Evolutionary conservation across 345 rosid genomes (phyloP).

Genomic region (Hibiscus syriacus): DNA sequence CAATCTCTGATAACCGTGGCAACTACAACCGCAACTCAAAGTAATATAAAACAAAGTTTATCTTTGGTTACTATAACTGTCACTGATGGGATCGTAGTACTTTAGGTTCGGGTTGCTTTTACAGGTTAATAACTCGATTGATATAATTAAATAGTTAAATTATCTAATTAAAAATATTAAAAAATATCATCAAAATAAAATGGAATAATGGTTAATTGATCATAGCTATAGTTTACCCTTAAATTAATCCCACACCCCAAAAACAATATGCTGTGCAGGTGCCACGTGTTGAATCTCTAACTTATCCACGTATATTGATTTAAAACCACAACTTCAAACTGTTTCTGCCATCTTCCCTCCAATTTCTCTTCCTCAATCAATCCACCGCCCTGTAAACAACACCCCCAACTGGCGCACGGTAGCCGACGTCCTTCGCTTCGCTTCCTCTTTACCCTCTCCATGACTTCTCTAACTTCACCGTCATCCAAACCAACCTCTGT

Average conservation of each 20-base stretch:
- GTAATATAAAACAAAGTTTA: too few relatives aligned
- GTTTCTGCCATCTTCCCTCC: constrained; percentile 51
- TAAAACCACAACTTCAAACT: constrained; percentile 49
- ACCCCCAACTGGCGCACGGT: constrained; percentile 21
- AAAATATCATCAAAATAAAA: too few relatives aligned
- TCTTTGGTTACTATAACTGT: constrained; percentile 17
- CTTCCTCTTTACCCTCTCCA: constrained; percentile 11
- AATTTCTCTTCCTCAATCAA: constrained; percentile 19
- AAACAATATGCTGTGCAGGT: too few relatives aligned
- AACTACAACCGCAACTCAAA: constrained; percentile 12
- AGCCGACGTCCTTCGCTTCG: neutral
- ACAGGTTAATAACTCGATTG: too few relatives aligned
- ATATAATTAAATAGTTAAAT: too few relatives aligned
- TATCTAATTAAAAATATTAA: too few relatives aligned
- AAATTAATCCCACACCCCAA: too few relatives aligned
- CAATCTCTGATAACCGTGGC: constrained; percentile 29
- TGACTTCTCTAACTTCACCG: constrained; percentile 7
- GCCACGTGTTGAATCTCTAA: constrained; percentile 4
- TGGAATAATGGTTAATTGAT: too few relatives aligned
- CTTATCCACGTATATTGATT: constrained; percentile 37
- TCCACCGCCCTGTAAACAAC: constrained; percentile 11
- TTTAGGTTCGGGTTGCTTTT: constrained; percentile 24
- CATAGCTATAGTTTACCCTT: too few relatives aligned
- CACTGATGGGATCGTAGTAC: constrained; percentile 19
- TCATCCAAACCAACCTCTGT: constrained; percentile 20